phyloP scores from a whole-genome alignment of 345 rosid species.

The Psidium guajava region DNA sequence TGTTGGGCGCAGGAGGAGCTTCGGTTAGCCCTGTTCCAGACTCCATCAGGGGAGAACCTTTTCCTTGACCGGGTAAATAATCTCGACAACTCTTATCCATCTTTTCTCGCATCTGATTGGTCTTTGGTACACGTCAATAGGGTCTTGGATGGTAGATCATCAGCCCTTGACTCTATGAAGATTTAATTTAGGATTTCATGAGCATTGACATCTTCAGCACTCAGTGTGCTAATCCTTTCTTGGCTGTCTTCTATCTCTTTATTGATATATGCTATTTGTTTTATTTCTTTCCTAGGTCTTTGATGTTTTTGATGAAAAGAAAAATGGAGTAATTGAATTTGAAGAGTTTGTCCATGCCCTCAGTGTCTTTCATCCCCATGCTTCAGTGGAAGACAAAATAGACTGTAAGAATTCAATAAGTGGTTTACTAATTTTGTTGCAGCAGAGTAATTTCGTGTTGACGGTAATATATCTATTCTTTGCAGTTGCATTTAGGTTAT shows the following conservation, averaged over 20 bases:
- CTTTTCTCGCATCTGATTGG: background rate
- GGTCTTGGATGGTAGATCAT: background rate
- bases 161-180: background rate
- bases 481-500: constrained; percentile 81
- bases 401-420: constrained; percentile 43
- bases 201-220: background rate
- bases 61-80: constrained; percentile 73
- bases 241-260: background rate
- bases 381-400: constrained; percentile 65
- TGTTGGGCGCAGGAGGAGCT: constrained; percentile 64
- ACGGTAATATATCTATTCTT: background rate
- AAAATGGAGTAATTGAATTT: constrained; percentile 79
- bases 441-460: background rate
- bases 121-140: background rate
- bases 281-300: constrained; percentile 35
- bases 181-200: background rate
- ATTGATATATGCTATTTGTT: background rate
- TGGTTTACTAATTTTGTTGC: background rate
- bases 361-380: constrained; percentile 66
- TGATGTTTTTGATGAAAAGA: constrained; percentile 78
- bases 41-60: constrained; percentile 57
- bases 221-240: background rate
- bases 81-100: background rate
- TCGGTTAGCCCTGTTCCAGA: constrained; percentile 54
- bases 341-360: constrained; percentile 75